A percentile compares a stretch with the other conserved stretches of the same genome.
These are phyloP conservation scores for Starmerella tilneyi DNA, from an alignment of 805 yeast species.

Conservation along the genomic window DNA sequence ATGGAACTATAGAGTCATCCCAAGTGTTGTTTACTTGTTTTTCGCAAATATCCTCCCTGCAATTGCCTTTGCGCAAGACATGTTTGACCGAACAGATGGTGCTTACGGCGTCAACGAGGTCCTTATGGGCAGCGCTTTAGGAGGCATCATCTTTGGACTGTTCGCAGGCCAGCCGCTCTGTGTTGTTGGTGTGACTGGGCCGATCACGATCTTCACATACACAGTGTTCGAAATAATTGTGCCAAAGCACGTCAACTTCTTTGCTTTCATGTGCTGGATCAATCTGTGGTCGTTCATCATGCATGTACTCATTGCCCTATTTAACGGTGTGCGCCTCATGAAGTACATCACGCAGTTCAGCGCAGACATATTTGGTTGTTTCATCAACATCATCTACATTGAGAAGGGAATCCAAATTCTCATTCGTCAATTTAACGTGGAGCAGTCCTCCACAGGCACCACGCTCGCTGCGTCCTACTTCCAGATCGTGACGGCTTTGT, in stretches of 20 bases:
- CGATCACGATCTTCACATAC: conserved; percentile 81
- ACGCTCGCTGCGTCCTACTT: conserved; percentile 49
- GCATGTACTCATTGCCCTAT: conserved; percentile 62
- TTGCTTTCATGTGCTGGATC: conserved; percentile 94
- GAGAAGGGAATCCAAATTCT: conserved; percentile 85
- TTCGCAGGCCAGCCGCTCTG: conserved; percentile 86
- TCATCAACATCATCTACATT: conserved; percentile 76
- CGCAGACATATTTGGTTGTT: conserved; percentile 88
- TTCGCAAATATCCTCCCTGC: conserved; percentile 89
- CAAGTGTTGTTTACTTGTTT: conserved; percentile 70
- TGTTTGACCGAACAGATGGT: conserved; percentile 83
- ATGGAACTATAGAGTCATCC: conserved; percentile 73
- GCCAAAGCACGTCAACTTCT: conserved; percentile 45
- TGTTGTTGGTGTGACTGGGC: conserved; percentile 96
- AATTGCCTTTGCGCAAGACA: conserved; percentile 90
- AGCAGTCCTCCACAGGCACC: conserved; percentile 20
- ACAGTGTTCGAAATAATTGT: conserved; percentile 67
- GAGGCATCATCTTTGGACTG: conserved; percentile 78
- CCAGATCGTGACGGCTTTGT: conserved; percentile 59
- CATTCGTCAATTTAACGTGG: conserved; percentile 50
- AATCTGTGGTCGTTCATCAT: conserved; percentile 81
- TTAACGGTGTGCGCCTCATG: conserved; percentile 57
- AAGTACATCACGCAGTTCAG: conserved; percentile 68
- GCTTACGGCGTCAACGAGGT: conserved; percentile 90
- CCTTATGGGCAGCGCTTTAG: conserved; percentile 70